Evolutionary conservation across 1,284 basidiomycete species (phyloP), one percentile per base, ranked within the genome.

Genomic region (Rhodotorula sp.): DNA sequence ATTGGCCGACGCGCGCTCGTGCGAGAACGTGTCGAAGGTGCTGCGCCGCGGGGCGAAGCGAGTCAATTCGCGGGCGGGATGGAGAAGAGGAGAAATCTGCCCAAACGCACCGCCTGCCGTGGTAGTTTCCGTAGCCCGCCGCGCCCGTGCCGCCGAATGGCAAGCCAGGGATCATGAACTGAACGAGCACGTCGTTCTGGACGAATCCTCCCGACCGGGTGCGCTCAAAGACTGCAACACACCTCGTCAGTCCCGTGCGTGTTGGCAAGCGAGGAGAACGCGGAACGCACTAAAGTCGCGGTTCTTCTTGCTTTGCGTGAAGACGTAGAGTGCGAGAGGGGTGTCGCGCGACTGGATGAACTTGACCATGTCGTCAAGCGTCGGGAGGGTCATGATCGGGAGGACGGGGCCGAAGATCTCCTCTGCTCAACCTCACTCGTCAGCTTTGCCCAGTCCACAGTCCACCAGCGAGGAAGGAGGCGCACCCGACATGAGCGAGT

Each of bases 381-480:
- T 37, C 9, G 62, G 65, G 47, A 67, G 61, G 40, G 68, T 70
- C 46, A 73, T 59, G 65, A 82, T 76, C 30, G 81, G 81, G 4
- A 82, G 72, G 44, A 81, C 58, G 4, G 81, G 81, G 1, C 81
- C 81, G 66, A 82, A 82, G 75, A 82, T 78, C 74, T 82, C 81
- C 31, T 79, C 80, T 53, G 54, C 48, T 26, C 16, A 46, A 55
- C 11, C 1, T 15, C 20, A 16, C 11, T 3, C 15, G 30, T 11
- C 31, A 37, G 37, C 11, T 31, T 37, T 47, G 10, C 20, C 4
- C 10, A 18, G 2, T 26, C 31, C 4, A n/a, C n/a, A n/a, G n/a
- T n/a, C n/a, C n/a, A n/a, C n/a, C n/a, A 34, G 31, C n/a, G 31
- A 20, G 15, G 28, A 26, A 22, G 22, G 48, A 24, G 11, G 40